phyloP scores from a whole-genome alignment of 768 basidiomycete species.

The Boletus subcaerulescens region DNA sequence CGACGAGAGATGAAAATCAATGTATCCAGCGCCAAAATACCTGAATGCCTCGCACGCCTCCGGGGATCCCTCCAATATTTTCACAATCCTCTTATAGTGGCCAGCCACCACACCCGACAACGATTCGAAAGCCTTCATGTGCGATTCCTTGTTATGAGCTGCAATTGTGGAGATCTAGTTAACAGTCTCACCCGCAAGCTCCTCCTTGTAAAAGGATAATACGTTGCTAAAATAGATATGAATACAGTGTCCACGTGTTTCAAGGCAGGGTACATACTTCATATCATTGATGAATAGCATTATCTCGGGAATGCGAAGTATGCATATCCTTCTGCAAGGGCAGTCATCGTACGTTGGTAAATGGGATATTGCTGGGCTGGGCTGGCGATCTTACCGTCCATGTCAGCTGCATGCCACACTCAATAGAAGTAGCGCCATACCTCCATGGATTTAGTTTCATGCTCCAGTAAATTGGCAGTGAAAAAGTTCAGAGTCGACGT shows the following conservation, averaged over 20 bases:
- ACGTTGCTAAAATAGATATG: slow-evolving; percentile 10
- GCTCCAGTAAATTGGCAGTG: not conserved
- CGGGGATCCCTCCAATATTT: slow-evolving; percentile 15
- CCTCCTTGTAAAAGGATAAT: slow-evolving; percentile 1
- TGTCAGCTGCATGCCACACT: not conserved
- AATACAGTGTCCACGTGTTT: not conserved
- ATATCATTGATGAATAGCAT: slow-evolving; percentile 20
- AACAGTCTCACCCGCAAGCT: slow-evolving; percentile 22
- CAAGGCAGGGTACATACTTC: slow-evolving; percentile 30
- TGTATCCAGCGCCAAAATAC: slow-evolving; percentile 16
- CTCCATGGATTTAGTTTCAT: not conserved
- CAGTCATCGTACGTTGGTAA: not conserved
- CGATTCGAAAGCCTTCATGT: slow-evolving; percentile 21
- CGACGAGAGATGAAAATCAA: slow-evolving; percentile 19
- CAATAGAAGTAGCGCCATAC: not conserved
- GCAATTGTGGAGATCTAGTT: slow-evolving; percentile 34
- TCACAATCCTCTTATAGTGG: slow-evolving; percentile 19
- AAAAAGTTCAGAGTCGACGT: not conserved
- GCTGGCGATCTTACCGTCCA: not conserved
- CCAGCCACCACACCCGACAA: slow-evolving; percentile 21
- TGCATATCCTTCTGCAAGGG: not conserved
- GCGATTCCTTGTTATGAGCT: slow-evolving; percentile 13
- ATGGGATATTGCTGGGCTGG: not conserved
- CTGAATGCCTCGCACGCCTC: slow-evolving; percentile 5
- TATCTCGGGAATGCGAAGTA: not conserved